Evolutionary conservation across 2,329 filamentous ascomycete species (phyloP), one percentile per base, ranked within the genome.

Genomic region (Sporothrix globosa): DNA sequence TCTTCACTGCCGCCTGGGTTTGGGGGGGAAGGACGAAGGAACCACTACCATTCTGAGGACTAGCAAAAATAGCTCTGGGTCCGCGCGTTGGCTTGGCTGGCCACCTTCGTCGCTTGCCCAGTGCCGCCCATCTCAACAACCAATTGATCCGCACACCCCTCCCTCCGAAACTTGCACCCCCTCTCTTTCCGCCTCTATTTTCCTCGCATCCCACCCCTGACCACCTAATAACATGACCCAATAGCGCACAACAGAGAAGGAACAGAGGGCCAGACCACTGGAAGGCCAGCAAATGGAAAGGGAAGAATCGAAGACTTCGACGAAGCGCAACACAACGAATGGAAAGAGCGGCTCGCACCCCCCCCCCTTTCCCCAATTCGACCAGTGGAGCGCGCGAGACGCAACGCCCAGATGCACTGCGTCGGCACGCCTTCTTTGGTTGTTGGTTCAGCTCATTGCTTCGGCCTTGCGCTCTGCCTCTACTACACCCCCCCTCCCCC

Each of bases 321-420:
- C 27, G n/a, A 46, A 44, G 39, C 58, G 34, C 34, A 66, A 66
- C 58, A 69, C 58, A 13, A 68, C 52, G 54, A 34, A 46, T 46
- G 63, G 41, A 70, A 67, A 44, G 27, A 70, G 46, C 39, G 24
- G 21, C 52, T 41, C 27, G 19, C 46, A 60, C 65, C 54, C 65
- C 56, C 41, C 67, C 44, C 61, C 56, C 50, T 48, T 30, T 34
- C 34, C 34, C 34, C 34, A 34, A 34, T 34, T 44, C 58, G n/a
- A 21, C 39, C 27, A 70, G 71, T 72, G 71, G 68, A 68, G 58
- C 30, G 50, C n/a, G 65, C 50, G 65, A 56, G 63, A 56, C 56
- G 61, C 65, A 68, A 70, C 65, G 68, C 68, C 58, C 69, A 70
- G 68, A 68, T 67, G 60, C 66, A 67, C 65, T 69, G 68, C 58